phyloP scores from a whole-genome alignment of 352 stramenopile species.

The Phytophthora tentaculata region DNA sequence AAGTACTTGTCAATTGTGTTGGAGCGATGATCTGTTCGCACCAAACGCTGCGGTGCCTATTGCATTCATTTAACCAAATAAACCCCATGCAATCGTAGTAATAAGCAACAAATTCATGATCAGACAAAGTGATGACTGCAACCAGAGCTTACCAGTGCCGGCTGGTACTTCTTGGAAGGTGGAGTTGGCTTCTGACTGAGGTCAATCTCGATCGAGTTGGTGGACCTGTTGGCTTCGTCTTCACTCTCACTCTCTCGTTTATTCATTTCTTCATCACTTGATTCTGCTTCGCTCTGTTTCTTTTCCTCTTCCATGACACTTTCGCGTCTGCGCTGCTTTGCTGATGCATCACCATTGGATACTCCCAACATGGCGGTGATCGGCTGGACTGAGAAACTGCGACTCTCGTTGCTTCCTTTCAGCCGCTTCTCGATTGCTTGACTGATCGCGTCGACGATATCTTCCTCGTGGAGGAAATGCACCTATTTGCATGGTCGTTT shows the following conservation, averaged over 20 bases:
- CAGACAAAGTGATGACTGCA: not conserved
- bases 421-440: slow-evolving; percentile 83
- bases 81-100: not conserved
- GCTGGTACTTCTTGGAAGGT: slow-evolving; percentile 76
- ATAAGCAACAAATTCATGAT: slow-evolving; percentile 1
- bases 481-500: slow-evolving; percentile 59
- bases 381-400: slow-evolving; percentile 91
- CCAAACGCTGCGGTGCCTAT: slow-evolving; percentile 80
- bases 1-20: slow-evolving; percentile 91
- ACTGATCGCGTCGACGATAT: slow-evolving; percentile 87
- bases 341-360: slow-evolving; percentile 21
- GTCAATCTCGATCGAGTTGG: slow-evolving; percentile 59
- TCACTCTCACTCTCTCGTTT: slow-evolving; percentile 49
- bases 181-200: slow-evolving; percentile 61
- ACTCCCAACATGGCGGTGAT: slow-evolving; percentile 71
- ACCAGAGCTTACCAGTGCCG: slow-evolving; percentile 51
- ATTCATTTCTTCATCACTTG: slow-evolving; percentile 29
- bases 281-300: slow-evolving; percentile 28
- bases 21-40: slow-evolving; percentile 83
- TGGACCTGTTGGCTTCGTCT: slow-evolving; percentile 33
- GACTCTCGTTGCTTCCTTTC: slow-evolving; percentile 89
- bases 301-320: slow-evolving; percentile 44
- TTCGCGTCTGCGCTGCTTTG: slow-evolving; percentile 35
- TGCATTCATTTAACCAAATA: slow-evolving; percentile 1
- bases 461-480: slow-evolving; percentile 95